phyloP scores from a whole-genome alignment of 345 rosid species.

The Corymbia maculata region DNA sequence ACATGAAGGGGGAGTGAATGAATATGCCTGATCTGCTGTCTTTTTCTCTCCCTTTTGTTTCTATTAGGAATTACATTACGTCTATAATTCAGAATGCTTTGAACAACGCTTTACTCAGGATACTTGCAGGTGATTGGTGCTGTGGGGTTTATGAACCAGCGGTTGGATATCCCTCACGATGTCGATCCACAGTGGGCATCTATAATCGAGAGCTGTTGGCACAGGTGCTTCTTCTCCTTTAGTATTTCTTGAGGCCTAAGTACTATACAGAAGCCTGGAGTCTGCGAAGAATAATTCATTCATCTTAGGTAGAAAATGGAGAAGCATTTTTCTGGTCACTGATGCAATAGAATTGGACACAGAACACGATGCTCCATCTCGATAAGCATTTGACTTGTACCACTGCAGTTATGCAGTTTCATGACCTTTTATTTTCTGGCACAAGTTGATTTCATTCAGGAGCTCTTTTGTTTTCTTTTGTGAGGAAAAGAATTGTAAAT shows the following conservation, averaged over 20 bases:
- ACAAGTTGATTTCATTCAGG: not conserved
- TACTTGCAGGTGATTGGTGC: constrained; percentile 85
- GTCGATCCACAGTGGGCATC: constrained; percentile 80
- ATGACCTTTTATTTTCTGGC: not conserved
- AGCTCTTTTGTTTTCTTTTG: not conserved
- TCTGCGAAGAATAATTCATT: not conserved
- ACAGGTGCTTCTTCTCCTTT: constrained; percentile 35
- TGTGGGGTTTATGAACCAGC: constrained; percentile 95
- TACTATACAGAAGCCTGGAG: not conserved
- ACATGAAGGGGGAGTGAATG: not conserved
- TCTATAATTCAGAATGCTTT: not conserved
- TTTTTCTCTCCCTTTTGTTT: not conserved
- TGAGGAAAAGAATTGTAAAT: not conserved
- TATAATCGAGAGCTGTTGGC: constrained; percentile 89
- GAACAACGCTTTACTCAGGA: constrained; percentile 11
- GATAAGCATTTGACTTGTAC: not conserved
- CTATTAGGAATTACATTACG: not conserved
- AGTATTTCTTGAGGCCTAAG: not conserved
- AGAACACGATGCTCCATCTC: not conserved
- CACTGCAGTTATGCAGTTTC: not conserved
- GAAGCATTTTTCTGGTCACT: not conserved
- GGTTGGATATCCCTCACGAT: constrained; percentile 75
- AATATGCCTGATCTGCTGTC: not conserved
- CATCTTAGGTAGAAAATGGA: not conserved
- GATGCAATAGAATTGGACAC: not conserved